phyloP scores from a whole-genome alignment of 1,139 yeast species.

The Saccharomyces hybrid region DNA sequence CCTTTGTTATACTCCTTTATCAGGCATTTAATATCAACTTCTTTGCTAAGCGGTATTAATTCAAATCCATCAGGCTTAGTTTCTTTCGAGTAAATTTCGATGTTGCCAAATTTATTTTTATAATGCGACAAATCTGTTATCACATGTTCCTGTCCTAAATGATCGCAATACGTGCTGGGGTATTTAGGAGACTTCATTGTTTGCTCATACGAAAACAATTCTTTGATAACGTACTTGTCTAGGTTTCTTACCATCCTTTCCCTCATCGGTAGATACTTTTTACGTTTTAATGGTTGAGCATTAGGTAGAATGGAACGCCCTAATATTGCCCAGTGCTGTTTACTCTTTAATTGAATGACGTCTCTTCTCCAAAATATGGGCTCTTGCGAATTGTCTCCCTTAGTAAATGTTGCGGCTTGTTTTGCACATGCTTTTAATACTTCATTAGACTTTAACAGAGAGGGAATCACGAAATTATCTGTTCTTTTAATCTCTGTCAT shows the following conservation, averaged over 20 bases:
- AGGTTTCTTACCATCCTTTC: constrained; percentile 4
- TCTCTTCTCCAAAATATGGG: constrained; percentile 17
- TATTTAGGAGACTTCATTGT: constrained; percentile 17
- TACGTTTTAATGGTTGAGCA: constrained; percentile 12
- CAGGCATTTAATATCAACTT: constrained; percentile 4
- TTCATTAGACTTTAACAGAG: constrained; percentile 12
- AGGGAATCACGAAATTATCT: constrained; percentile 13
- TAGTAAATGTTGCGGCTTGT: constrained; percentile 1
- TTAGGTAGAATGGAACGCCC: constrained; percentile 17
- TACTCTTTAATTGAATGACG: constrained; percentile 17
- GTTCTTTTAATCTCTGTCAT: constrained; percentile 13
- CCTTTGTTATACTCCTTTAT: constrained; percentile 11
- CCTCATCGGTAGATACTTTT: constrained; percentile 11
- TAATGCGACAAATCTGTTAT: constrained; percentile 14
- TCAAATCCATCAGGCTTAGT: constrained; percentile 20
- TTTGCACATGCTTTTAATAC: constrained; percentile 5
- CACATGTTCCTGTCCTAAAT: constrained; percentile 4
- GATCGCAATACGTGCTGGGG: constrained; percentile 8
- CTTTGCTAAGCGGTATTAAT: constrained; percentile 5
- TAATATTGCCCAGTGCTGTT: constrained; percentile 23
- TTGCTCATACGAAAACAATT: constrained; percentile 21
- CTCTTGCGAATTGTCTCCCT: constrained; percentile 1
- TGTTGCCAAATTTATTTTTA: constrained; percentile 19
- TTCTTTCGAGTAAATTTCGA: constrained; percentile 16
- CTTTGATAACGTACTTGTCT: constrained; percentile 6